These are phyloP conservation scores for Daldinia sp. DNA, from an alignment of 2,329 filamentous ascomycete genomes.

Conservation along the genomic window DNA sequence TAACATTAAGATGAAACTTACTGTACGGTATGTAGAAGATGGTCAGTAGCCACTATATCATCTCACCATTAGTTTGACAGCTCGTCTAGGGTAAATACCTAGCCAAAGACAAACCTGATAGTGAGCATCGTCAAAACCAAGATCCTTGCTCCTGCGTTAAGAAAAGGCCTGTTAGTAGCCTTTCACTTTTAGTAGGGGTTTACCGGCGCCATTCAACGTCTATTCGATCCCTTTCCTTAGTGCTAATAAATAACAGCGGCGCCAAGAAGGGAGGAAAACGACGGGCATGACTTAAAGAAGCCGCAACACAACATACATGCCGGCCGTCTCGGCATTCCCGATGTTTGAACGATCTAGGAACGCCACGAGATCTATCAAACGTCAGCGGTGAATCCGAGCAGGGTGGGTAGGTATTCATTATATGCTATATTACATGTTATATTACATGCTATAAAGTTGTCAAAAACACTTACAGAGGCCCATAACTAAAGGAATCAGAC, in stretches of 20 bases:
- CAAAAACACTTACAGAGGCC: constrained; percentile 39
- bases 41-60: constrained; percentile 51
- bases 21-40: constrained; percentile 57
- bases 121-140: constrained; percentile 49
- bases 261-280: neutral
- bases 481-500: constrained; percentile 46
- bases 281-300: neutral
- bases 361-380: constrained; percentile 45
- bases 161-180: constrained; percentile 10
- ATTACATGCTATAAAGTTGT: neutral
- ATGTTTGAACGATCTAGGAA: constrained; percentile 53
- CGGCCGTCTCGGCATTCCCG: constrained; percentile 50
- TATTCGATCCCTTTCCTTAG: neutral
- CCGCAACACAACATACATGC: constrained; percentile 42
- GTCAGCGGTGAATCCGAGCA: constrained; percentile 1
- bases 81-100: neutral
- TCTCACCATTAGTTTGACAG: constrained; percentile 9
- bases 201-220: neutral
- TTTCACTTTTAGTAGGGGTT: neutral
- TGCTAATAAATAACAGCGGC: neutral
- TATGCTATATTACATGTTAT: no score
- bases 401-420: no score
- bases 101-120: constrained; percentile 48
- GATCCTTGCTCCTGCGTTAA: constrained; percentile 41
- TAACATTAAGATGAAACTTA: constrained; percentile 33